Evolutionary conservation across 2,329 filamentous ascomycete species (phyloP), one percentile per base, ranked within the genome.

Genomic region (Colletotrichum spinosum): DNA sequence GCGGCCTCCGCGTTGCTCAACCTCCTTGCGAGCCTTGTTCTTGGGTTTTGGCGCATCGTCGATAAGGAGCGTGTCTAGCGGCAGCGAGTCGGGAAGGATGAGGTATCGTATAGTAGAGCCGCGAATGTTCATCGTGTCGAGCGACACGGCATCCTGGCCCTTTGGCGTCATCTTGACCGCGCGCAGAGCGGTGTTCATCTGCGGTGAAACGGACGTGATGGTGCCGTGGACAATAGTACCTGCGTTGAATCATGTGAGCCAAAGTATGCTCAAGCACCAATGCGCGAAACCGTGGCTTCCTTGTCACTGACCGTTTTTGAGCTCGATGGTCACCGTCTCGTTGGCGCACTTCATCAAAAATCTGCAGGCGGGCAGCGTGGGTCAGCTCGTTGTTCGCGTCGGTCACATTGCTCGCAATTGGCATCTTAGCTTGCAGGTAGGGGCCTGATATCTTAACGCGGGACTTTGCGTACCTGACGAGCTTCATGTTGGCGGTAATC

Each of bases 301-400:
- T 10, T 38, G 44, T 42, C 35, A 72, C 79, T 50, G 84, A 96
- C 94, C 96, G 88, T 98, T 98, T 81, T 99, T 99, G 72, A 99
- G 86, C 81, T 99, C 96, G 79, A 99, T 92, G 49, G 95, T 98
- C 74, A 98, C 96, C 74, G 96, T 97, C 84, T 99, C 96, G 81
- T 97, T 98, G 80, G 92, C 90, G 81, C 95, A 98, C 86, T 99
- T 99, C 95, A 98, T 98, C 73, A 99, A 86, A 80, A 99, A 99
- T 79, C 96, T 98, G 79, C 68, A 38, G 9, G 65, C 44, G 38
- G 54, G 39, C 49, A 68, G 63, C 66, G 54, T 53, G 71, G 51
- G 71, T 79, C 71, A 78, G 76, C 70, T 73, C 61, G 45, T 67
- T 60, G 17, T 37, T 67, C 15, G 12, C 15, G 44, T 34, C 45